Percentiles rank a stretch among this genome's conserved stretches.
These are phyloP conservation scores for Myxozyma vanderwaltii DNA, from an alignment of 805 yeast species.

Conservation along the genomic window DNA sequence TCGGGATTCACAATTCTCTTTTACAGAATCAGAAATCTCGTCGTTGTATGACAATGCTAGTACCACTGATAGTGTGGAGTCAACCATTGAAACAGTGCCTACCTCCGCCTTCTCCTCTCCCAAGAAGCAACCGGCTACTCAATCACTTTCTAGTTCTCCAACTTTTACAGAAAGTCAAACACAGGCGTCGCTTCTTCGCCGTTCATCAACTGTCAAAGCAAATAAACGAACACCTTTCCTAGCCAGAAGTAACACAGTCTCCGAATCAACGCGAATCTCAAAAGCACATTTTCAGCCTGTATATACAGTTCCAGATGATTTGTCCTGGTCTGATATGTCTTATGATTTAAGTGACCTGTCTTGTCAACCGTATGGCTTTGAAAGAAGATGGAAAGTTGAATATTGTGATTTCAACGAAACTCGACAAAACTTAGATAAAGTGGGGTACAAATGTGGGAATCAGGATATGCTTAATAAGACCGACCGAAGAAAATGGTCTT, in stretches of 20 bases:
- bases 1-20: neutral
- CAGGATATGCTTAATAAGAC: no score
- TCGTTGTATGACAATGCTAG: neutral
- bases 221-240: no score
- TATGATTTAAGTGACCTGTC: constrained; percentile 7
- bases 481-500: neutral
- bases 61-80: neutral
- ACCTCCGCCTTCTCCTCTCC: neutral
- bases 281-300: neutral
- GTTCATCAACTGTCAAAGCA: neutral
- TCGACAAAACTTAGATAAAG: neutral
- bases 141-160: no score
- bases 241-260: neutral
- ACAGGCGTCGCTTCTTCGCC: neutral
- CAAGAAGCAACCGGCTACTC: neutral
- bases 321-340: constrained; percentile 1
- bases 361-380: constrained; percentile 3
- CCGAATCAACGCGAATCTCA: neutral
- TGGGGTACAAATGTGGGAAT: no score
- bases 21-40: neutral
- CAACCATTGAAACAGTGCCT: neutral
- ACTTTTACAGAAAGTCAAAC: no score
- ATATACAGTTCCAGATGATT: neutral
- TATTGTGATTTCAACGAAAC: neutral
- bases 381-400: neutral